Evolutionary conservation across 208 protist genomes (phyloP).

Genomic region (Tritrichomonas musculus): DNA sequence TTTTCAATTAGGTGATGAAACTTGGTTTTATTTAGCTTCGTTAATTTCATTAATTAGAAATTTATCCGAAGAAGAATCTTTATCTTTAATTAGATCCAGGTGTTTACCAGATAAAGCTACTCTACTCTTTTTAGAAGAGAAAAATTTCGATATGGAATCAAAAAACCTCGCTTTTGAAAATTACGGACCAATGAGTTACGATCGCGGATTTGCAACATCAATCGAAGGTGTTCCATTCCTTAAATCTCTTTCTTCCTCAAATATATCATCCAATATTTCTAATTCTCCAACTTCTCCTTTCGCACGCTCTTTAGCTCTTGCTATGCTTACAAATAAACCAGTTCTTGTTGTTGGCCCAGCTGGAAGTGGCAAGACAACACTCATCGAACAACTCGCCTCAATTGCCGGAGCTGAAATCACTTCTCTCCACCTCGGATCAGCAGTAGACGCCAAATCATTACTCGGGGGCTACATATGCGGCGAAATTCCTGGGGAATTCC

Average conservation of each 20-base stretch:
- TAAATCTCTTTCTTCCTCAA: background rate
- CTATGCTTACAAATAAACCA: constrained; percentile 29
- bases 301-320: background rate
- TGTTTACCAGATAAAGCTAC: background rate
- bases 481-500: constrained; percentile 89
- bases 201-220: background rate
- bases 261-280: background rate
- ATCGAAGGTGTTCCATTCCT: background rate
- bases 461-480: constrained; percentile 96
- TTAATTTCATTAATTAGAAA: background rate
- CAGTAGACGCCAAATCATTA: constrained; percentile 93
- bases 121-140: background rate
- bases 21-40: background rate
- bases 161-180: background rate
- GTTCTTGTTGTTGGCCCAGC: constrained; percentile 41
- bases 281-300: background rate
- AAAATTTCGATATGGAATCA: background rate
- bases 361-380: constrained; percentile 41
- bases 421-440: constrained; percentile 74
- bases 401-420: constrained; percentile 18
- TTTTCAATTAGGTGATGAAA: background rate
- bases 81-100: background rate
- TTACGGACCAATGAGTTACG: background rate
- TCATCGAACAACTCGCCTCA: constrained; percentile 35
- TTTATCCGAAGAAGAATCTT: background rate